These are phyloP conservation scores for Lasiosphaeria miniovina DNA, from an alignment of 495 filamentous ascomycete genomes.

Conservation along the genomic window DNA sequence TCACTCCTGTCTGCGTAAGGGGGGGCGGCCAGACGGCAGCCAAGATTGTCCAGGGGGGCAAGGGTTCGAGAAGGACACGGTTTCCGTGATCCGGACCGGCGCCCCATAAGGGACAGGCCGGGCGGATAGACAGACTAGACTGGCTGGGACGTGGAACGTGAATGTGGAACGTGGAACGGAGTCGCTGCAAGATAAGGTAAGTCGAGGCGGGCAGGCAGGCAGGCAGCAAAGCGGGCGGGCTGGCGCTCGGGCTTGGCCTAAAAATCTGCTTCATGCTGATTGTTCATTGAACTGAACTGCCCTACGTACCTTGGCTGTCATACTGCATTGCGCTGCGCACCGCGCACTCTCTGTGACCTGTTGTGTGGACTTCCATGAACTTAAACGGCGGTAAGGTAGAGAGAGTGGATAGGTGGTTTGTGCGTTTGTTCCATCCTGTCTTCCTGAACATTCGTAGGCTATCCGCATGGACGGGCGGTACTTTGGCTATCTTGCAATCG, in stretches of 20 bases:
- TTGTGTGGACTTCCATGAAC: no score
- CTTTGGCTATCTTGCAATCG: no score
- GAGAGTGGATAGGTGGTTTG: neutral
- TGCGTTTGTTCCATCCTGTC: conserved; percentile 1
- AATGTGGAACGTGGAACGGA: neutral
- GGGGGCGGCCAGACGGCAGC: neutral
- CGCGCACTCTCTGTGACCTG: no score
- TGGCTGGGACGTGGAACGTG: no score
- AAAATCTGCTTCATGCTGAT: no score
- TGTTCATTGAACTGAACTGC: no score
- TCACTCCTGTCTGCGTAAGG: neutral
- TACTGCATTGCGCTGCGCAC: no score
- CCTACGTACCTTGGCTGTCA: no score
- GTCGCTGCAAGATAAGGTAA: conserved; percentile 5
- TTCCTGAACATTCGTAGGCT: neutral
- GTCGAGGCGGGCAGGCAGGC: neutral
- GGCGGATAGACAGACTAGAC: no score
- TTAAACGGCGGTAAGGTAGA: no score
- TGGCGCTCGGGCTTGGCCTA: neutral
- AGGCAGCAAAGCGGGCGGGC: neutral
- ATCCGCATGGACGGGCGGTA: no score
- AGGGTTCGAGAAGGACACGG: neutral
- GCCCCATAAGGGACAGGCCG: neutral
- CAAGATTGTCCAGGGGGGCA: neutral
- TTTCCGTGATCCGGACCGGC: neutral